Base-by-base conservation (phyloP, 2,329 filamentous ascomycete genomes). In the Zasmidium angulare region DNA sequence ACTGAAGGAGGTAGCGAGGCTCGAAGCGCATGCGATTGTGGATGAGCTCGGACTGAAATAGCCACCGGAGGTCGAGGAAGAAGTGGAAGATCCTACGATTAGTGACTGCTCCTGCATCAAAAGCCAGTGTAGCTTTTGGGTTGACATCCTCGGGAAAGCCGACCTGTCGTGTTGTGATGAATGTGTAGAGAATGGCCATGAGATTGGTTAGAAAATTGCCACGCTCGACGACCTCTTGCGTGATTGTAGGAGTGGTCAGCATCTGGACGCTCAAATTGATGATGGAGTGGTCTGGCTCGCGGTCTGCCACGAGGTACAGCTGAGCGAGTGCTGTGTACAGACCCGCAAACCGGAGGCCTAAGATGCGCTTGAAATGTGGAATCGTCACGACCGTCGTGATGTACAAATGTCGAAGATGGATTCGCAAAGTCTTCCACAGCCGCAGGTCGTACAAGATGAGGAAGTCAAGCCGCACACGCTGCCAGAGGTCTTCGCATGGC, bases 61-160 rank as follows among this genome's bases (percentile, higher is more conserved):
- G 85, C 75, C 95, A 96, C 68, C 92, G 91, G 66, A 98, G 81
- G 73, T 99, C 95, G 60, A 93, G 84, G 77, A 98, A 99, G 79
- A 99, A 99, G 75, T 98, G 95, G 71, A 97, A 97, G 82, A 99
- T 92, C 31, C 95, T 86, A 50, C 95, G 84, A 73, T 99, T 99
- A 0, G 93, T 96, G 17, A 98, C 91, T 1, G 93, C 95, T 1
- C 95, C 95, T 31, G 91, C 89, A 73, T 99, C 95, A 69, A 98
- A 96, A 0, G 92, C 91, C 50, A 99, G 81, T 1, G 92, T 92
- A 1, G 92, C 93, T 67, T 87, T 89, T 0, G 91, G 89, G 58
- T 91, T 89, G 46, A 98, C 89, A 65, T 96, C 89, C 78, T 90
- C 89, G 0, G 95, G 93, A 72, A 96, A 93, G 1, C 93, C 93